Base-by-base conservation (phyloP, 495 filamentous ascomycete species). In the Cladorrhinum samala region DNA sequence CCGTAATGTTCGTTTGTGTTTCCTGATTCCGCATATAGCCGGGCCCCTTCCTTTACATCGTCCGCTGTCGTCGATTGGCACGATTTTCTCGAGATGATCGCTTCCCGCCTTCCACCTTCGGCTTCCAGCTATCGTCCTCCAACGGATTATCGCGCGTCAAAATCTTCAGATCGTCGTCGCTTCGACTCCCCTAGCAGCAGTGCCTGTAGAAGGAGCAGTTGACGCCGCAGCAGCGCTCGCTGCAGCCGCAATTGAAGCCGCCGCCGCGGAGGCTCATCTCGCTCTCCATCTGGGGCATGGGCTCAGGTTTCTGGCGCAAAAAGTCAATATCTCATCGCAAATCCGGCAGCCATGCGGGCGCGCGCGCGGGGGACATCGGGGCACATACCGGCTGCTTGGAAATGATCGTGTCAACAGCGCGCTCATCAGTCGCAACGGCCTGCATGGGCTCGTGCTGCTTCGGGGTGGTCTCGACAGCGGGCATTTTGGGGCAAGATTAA, bases 221-320 rank as follows among this genome's bases (percentile, higher is more conserved):
- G 11, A 54, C 30, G 19, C 52, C 52, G 20, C 52, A 54, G 44
- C 44, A 49, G 6, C 23, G 44, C 44, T 54, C 23, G 37, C 27
- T 13, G 45, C 43, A 54, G 44, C 52, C 37, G 8, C 47, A 1
- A 44, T 7, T 43, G 20, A 38, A 21, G 24, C 46, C 45, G n/a
- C 52, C 52, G 7, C 52, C 52, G 23, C 52, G 52, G n/a, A 54
- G 52, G 2, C 43, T 41, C 45, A 54, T 33, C 23, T 44, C 46
- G 37, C 18, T 44, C 17, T 54, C 37, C 20, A 24, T 19, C 17
- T 21, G 41, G 11, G 52, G 52, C 16, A 54, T 33, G 20, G 52
- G 52, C 16, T 54, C 45, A 2, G 52, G 48, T 54, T 54, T 54
- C 52, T 54, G 11, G n/a, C 9, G 27, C 27, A 33, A 33, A 33